A percentile compares a stretch with the other conserved stretches of the same genome.
Evolutionary conservation across 2,329 filamentous ascomycete species (phyloP).

Genomic region (Corinectria fuckeliana): DNA sequence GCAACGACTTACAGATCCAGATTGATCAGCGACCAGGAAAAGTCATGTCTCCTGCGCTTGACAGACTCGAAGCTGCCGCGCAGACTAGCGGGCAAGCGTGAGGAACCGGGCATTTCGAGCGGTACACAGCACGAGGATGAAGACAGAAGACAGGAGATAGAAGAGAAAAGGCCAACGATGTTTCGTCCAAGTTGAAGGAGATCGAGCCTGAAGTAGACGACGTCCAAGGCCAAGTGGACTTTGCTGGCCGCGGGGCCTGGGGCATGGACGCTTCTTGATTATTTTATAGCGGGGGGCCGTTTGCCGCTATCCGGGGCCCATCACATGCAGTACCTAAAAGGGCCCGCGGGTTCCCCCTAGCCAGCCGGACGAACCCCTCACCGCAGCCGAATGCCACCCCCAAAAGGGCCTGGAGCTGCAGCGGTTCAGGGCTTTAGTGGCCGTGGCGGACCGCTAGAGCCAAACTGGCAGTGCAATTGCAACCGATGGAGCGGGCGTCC

Average conservation of each 20-base stretch:
- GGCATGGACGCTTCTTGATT: conserved; percentile 41
- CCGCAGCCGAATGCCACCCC: conserved; percentile 1
- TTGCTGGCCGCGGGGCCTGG: conserved; percentile 29
- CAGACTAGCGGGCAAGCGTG: conserved; percentile 74
- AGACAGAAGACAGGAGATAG: neutral
- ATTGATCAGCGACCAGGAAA: conserved; percentile 67
- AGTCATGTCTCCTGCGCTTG: conserved; percentile 62
- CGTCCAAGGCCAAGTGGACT: conserved; percentile 17
- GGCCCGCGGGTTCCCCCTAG: no score
- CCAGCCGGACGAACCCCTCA: neutral
- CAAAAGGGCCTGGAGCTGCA: conserved; percentile 20
- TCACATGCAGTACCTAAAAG: conserved; percentile 33
- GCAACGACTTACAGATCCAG: conserved; percentile 67
- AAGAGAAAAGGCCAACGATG: conserved; percentile 11
- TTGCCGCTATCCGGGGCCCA: conserved; percentile 24
- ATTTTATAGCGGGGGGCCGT: conserved; percentile 41
- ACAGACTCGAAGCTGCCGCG: conserved; percentile 69
- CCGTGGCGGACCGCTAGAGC: neutral
- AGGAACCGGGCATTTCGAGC: conserved; percentile 66
- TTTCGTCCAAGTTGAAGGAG: conserved; percentile 14
- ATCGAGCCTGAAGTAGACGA: conserved; percentile 29
- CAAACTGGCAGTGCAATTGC: neutral
- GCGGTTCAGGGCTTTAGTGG: conserved; percentile 8
- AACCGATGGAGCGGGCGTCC: no score
- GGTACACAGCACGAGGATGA: no score